phyloP scores from a whole-genome alignment of 176 grass and related monocot species.

The Metroxylon sagu region DNA sequence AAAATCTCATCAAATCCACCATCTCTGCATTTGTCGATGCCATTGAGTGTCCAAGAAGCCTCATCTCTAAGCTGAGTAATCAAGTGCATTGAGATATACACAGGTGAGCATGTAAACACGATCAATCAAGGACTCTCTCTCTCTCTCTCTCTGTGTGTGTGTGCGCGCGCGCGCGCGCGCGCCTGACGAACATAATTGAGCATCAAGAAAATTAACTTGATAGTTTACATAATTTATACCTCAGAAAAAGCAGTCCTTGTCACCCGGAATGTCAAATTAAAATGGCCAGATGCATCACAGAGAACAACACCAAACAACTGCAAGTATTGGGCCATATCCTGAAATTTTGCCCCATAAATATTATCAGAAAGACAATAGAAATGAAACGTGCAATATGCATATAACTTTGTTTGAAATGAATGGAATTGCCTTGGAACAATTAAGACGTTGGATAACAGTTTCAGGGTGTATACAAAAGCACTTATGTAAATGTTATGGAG shows the following conservation, averaged over 20 bases:
- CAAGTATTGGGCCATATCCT: conserved; percentile 59
- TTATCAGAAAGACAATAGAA: conserved; percentile 1
- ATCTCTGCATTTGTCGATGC: conserved; percentile 69
- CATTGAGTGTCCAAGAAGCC: conserved; percentile 48
- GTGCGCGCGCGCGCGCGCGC: no score
- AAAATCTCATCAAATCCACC: conserved; percentile 90
- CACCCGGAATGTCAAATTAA: conserved; percentile 75
- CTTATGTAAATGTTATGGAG: no score
- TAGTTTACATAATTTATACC: conserved; percentile 31
- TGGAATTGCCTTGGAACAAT: not conserved
- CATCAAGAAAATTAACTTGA: not conserved
- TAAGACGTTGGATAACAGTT: no score
- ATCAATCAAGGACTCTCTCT: no score
- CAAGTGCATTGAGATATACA: not conserved
- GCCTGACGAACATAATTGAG: not conserved
- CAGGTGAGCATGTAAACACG: no score
- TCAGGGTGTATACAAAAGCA: no score
- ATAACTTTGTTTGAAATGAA: not conserved
- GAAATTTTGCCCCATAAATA: conserved; percentile 19
- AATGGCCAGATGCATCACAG: conserved; percentile 58
- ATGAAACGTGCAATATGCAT: not conserved
- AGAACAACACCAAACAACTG: conserved; percentile 52
- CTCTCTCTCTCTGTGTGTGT: no score
- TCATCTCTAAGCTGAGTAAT: conserved; percentile 75
- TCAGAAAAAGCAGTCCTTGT: conserved; percentile 58